A percentile compares a stretch with the other conserved stretches of the same genome.
These are phyloP conservation scores for Phlebopus sp. DNA, from an alignment of 1,284 basidiomycete species.

Conservation along the genomic window DNA sequence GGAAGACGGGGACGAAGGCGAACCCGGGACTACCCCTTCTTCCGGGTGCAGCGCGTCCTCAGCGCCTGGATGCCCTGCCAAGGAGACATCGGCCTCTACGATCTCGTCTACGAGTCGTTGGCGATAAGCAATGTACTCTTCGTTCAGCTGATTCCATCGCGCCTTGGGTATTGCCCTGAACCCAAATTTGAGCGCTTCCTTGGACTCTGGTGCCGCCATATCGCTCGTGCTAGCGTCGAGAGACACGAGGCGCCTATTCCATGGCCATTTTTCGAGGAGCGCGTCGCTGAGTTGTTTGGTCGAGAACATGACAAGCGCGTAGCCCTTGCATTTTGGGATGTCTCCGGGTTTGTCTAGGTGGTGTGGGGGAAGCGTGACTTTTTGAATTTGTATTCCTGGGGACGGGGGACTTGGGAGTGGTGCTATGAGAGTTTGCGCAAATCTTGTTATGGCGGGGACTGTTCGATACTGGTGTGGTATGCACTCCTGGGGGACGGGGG, in stretches of 20 bases:
- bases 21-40: background rate
- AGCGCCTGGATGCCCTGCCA: background rate
- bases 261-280: slow-evolving; percentile 56
- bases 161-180: slow-evolving; percentile 55
- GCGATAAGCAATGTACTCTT: slow-evolving; percentile 63
- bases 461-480: slow-evolving; percentile 56
- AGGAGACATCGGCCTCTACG: slow-evolving; percentile 30
- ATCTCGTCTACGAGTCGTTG: slow-evolving; percentile 48
- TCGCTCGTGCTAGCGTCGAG: background rate
- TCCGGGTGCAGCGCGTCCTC: background rate
- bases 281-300: slow-evolving; percentile 36
- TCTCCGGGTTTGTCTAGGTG: slow-evolving; percentile 54
- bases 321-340: slow-evolving; percentile 62
- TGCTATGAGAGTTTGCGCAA: slow-evolving; percentile 42
- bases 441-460: slow-evolving; percentile 44
- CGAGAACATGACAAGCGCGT: slow-evolving; percentile 62
- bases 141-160: slow-evolving; percentile 58
- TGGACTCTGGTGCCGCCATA: slow-evolving; percentile 8
- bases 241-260: slow-evolving; percentile 36
- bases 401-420: slow-evolving; percentile 8
- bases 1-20: background rate
- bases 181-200: slow-evolving; percentile 54
- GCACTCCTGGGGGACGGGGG: slow-evolving; percentile 51
- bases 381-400: slow-evolving; percentile 40
- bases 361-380: slow-evolving; percentile 55